These are phyloP conservation scores for Coprinellus micaceus DNA, from an alignment of 768 basidiomycete species.

Conservation along the genomic window DNA sequence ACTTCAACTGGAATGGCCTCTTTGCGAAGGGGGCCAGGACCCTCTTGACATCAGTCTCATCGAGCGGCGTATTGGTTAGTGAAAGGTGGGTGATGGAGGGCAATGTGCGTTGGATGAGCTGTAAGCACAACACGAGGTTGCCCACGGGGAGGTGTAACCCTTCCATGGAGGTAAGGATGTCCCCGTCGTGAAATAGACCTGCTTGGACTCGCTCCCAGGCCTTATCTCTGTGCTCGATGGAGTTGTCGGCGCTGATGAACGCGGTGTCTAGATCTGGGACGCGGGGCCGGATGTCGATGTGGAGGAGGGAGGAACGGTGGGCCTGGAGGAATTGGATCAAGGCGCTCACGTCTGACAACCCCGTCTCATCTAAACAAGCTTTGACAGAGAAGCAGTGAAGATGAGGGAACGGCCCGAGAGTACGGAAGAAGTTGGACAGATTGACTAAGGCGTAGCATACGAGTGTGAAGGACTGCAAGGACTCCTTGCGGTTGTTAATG, in stretches of 20 bases:
- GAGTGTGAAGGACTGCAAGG: conserved; percentile 29
- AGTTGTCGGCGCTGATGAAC: neutral
- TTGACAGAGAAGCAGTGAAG: conserved; percentile 22
- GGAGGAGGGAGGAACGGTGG: conserved; percentile 17
- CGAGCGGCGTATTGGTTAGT: neutral
- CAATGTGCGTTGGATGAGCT: neutral
- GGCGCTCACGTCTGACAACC: conserved; percentile 22
- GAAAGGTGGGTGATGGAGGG: conserved; percentile 2
- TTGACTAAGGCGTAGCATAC: conserved; percentile 28
- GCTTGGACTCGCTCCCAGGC: neutral
- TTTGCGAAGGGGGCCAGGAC: neutral
- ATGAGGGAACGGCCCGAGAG: conserved; percentile 23
- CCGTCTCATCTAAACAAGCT: conserved; percentile 19
- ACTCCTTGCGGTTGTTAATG: conserved; percentile 23
- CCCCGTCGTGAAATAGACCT: neutral
- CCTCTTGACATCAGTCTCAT: neutral
- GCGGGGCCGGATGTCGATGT: conserved; percentile 20
- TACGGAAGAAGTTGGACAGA: conserved; percentile 29
- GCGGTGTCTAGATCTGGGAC: neutral
- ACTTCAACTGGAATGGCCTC: neutral
- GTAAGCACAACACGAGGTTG: neutral
- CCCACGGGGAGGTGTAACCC: neutral
- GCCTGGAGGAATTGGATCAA: conserved; percentile 20
- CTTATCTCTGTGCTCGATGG: neutral
- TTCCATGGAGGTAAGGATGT: neutral